Base-by-base conservation (phyloP, 768 basidiomycete genomes). In the Boletus patriciae region DNA sequence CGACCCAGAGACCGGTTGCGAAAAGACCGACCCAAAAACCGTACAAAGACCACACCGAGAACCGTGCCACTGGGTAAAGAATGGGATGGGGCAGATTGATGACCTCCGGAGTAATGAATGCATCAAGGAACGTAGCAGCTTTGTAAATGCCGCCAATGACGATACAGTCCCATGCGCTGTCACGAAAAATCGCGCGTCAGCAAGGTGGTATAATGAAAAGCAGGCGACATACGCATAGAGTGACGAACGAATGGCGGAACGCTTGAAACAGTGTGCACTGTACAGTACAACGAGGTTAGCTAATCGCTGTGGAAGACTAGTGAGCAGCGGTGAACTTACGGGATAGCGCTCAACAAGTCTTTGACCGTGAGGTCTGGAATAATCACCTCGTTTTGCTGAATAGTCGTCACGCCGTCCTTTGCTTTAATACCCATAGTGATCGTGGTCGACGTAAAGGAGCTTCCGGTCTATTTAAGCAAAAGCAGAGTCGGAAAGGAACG, bases 1-100 rank as follows among this genome's bases (percentile, higher is more conserved):
- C 78, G 62, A 94, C 88, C 96, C 96, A 98, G 49, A 98, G 77
- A 57, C 96, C 96, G n/a, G 95, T 98, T 6, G 81, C 87, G 57
- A 94, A 90, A 31, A 96, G 83, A 52, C 96, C 94, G 6, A 86
- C 76, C 68, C 81, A 83, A 75, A 96, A 90, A 31, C 85, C 80
- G 72, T 96, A 96, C 42, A 90, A 62, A 3, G 87, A 78, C 92
- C 92, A 95, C 33, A 94, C 65, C 1, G 84, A 77, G 62, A 90
- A 73, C 41, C 84, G 79, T 42, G 83, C 83, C 42, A 82, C 74
- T 31, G 83, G 70, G 72, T 90, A 87, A 38, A 89, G 78, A 58
- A 73, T 66, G 8, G 89, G 84, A 63, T 84, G 72, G 27, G 85
- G 82, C 34, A 90, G 79, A 38, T 72, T 71, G 62, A 89, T 57